Evolutionary conservation across 225 moss, liverwort and hornwort species (phyloP), one percentile per base, ranked within the genome.

Genomic region (Bryum argenteum): DNA sequence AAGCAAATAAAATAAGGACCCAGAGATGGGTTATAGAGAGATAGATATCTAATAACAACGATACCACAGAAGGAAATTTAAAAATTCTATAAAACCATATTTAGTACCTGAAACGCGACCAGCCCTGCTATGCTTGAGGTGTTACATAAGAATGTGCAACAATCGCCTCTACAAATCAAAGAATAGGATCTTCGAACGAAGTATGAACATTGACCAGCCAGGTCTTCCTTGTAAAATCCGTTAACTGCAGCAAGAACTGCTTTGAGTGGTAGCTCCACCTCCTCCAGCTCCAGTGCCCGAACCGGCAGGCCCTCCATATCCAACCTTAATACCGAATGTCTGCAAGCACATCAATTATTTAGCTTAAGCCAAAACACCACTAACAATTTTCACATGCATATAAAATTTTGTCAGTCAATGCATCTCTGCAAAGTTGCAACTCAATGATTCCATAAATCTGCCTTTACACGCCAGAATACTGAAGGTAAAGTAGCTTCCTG

Each of bases 161-260:
- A 63, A 69, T 60, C 24, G 22, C 67, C 80, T 76, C 56, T 62
- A 63, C 33, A 56, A 73, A 56, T 58, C 1, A 55, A 77, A 74
- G 55, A 74, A 74, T 74, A 66, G 28, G 39, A 60, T 69, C 61
- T 61, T 55, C 70, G 65, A 54, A 33, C 54, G 61, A 64, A 65
- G 73, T 37, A 68, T 77, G 45, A 41, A 77, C 38, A 45, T 42
- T 18, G 2, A 66, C 58, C 64, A 59, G 16, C 18, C 69, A 69
- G n/a, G 11, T 59, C 23, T n/a, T 61, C 54, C 45, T 37, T 23
- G 44, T 39, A 13, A n/a, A 45, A 44, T 72, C 41, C 62, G 54
- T 73, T 60, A 81, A 70, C 81, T 62, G 70, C 95, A 92, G 84
- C 95, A 95, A 50, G 83, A 79, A 74, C 88, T 83, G 73, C 78